These are phyloP conservation scores for Annulohypoxylon nitens DNA, from an alignment of 495 filamentous ascomycete genomes.

Conservation along the genomic window DNA sequence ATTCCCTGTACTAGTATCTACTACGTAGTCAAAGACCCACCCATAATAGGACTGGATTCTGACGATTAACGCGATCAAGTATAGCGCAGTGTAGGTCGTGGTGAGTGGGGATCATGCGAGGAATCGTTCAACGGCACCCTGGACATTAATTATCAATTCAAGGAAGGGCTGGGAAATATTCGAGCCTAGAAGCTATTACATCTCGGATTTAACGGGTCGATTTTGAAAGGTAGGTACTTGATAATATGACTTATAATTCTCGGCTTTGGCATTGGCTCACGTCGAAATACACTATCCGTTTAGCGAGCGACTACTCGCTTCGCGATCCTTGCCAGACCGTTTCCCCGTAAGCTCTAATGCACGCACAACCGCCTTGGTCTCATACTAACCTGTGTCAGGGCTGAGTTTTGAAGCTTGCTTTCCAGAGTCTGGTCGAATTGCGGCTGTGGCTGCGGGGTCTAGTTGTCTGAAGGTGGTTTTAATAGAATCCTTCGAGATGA, in stretches of 20 bases:
- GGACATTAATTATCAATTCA: background rate
- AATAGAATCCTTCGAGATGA: conserved; percentile 9
- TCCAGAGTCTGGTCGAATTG: background rate
- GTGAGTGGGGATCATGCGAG: background rate
- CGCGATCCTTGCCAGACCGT: background rate
- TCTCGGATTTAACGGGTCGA: background rate
- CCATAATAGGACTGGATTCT: no score
- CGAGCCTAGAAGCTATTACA: background rate
- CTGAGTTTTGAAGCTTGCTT: conserved; percentile 4
- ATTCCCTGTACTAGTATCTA: no score
- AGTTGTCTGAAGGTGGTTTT: background rate
- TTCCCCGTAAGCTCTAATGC: conserved; percentile 6
- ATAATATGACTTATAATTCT: background rate
- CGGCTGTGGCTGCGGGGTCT: conserved; percentile 8
- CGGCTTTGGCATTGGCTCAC: background rate
- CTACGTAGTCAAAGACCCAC: no score
- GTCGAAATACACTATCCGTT: background rate
- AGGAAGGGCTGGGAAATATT: background rate
- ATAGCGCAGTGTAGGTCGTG: background rate
- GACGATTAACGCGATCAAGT: no score
- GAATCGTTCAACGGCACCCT: background rate
- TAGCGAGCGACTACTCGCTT: background rate
- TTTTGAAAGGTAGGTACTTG: background rate
- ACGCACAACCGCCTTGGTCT: background rate
- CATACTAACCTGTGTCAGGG: conserved; percentile 1